These are phyloP conservation scores for Penicillium sp. DNA, from an alignment of 2,329 filamentous ascomycete genomes.

Conservation along the genomic window DNA sequence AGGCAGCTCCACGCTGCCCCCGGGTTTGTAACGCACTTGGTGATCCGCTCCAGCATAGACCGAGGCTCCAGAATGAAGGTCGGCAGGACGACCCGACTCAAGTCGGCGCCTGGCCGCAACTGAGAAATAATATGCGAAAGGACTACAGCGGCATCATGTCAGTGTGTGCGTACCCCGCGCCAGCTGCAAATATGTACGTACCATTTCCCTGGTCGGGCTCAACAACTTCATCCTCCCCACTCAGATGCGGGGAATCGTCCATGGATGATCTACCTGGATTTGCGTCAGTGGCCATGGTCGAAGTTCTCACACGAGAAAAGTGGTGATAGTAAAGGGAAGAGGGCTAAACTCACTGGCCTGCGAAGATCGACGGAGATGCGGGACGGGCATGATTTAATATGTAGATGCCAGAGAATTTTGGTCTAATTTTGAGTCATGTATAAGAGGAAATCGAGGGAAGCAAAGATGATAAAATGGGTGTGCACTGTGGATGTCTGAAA, in stretches of 20 bases:
- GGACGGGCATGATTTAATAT: constrained; percentile 33
- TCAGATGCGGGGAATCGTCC: constrained; percentile 52
- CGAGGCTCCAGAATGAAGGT: constrained; percentile 97
- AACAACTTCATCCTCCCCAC: constrained; percentile 72
- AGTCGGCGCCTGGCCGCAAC: constrained; percentile 86
- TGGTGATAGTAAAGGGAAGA: neutral
- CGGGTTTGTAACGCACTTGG: constrained; percentile 65
- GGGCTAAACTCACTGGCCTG: constrained; percentile 34
- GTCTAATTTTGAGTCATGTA: neutral
- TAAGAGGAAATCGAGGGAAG: neutral
- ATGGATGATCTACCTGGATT: constrained; percentile 52
- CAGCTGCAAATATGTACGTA: constrained; percentile 35
- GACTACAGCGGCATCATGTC: constrained; percentile 53
- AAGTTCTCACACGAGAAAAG: neutral
- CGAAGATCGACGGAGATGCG: constrained; percentile 39
- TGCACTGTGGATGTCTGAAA: neutral
- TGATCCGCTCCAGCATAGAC: constrained; percentile 97
- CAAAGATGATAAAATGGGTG: neutral
- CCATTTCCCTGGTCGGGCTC: constrained; percentile 93
- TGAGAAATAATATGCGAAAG: constrained; percentile 97
- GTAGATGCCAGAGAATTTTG: neutral
- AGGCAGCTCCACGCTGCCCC: neutral
- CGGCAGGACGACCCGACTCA: constrained; percentile 88
- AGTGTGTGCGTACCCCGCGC: constrained; percentile 1
- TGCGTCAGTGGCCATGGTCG: constrained; percentile 26